Evolutionary conservation across 2,329 filamentous ascomycete species (phyloP), one percentile per base, ranked within the genome.

Genomic region (Epichloe sp.): DNA sequence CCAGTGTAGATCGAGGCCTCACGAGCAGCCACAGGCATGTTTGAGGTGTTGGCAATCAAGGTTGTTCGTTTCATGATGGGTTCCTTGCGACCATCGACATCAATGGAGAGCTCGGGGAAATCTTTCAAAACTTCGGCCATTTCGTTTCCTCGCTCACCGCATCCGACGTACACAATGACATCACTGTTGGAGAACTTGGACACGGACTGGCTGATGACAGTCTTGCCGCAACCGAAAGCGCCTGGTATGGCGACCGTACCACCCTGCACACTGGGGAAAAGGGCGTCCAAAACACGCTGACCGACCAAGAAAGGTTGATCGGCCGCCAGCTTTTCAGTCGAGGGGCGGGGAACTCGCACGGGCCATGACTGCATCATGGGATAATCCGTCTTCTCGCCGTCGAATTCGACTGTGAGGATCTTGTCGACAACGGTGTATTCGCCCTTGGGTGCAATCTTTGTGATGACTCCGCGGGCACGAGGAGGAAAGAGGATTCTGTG

Each of bases 101-200:
- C 85, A 65, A 98, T 98, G 46, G 87, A 86, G 58, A 98, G 86
- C 79, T 97, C 90, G 53, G 93, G 93, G 78, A 98, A 98, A 72
- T 98, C 93, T 86, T 96, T 97, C 79, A 98, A 79, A 60, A 98
- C 93, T 79, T 98, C 93, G 57, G 93, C 93, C 93, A 98, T 98
- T 73, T 98, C 93, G 67, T 98, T 98, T 60, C 93, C 93, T 62
- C 93, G 86, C 73, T 98, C 93, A 61, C 90, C 88, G 26, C 71
- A 65, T 72, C 93, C 93, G 54, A 98, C 93, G 67, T 98, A 98
- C 61, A 98, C 87, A 60, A 98, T 98, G 64, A 97, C 88, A 68
- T 98, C 93, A 69, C 86, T 93, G 82, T 98, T 98, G 65, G 93
- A 98, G 77, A 98, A 98, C 74, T 98, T 98, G 70, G 93, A 98